Evolutionary conservation across 2,329 filamentous ascomycete species (phyloP).

Genomic region (Pseudogymnoascus sp.): DNA sequence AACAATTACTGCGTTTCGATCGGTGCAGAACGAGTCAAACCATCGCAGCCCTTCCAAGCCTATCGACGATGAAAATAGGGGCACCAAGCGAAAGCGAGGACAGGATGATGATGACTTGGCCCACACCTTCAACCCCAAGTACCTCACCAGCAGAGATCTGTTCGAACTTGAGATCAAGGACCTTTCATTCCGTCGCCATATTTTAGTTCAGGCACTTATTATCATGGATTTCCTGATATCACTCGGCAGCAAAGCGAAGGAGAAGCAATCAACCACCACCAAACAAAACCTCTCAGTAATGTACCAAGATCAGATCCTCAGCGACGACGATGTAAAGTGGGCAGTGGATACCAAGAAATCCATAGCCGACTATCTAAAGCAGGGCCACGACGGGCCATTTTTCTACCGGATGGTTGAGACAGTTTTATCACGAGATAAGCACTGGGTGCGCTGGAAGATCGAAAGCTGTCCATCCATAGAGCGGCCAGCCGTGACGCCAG

Average conservation of each 20-base stretch:
- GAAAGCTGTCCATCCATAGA: conserved; percentile 88
- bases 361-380: conserved; percentile 77
- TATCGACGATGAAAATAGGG: conserved; percentile 56
- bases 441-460: conserved; percentile 98
- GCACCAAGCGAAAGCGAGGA: conserved; percentile 63
- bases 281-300: conserved; percentile 74
- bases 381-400: conserved; percentile 77
- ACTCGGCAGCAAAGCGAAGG: conserved; percentile 72
- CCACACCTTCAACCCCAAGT: conserved; percentile 90
- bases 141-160: conserved; percentile 91
- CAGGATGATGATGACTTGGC: conserved; percentile 57
- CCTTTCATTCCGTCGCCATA: conserved; percentile 85
- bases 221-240: conserved; percentile 93
- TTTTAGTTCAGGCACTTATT: conserved; percentile 91
- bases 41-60: conserved; percentile 43
- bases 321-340: conserved; percentile 88
- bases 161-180: conserved; percentile 97
- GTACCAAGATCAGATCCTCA: conserved; percentile 67
- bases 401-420: conserved; percentile 97
- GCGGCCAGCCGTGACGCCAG: conserved; percentile 60
- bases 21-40: conserved; percentile 45
- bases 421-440: conserved; percentile 90
- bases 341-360: conserved; percentile 66
- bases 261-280: conserved; percentile 62
- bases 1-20: conserved; percentile 70